These are phyloP conservation scores for Nitzschia sp. DNA, from an alignment of 108 stramenopile species.

Conservation along the genomic window DNA sequence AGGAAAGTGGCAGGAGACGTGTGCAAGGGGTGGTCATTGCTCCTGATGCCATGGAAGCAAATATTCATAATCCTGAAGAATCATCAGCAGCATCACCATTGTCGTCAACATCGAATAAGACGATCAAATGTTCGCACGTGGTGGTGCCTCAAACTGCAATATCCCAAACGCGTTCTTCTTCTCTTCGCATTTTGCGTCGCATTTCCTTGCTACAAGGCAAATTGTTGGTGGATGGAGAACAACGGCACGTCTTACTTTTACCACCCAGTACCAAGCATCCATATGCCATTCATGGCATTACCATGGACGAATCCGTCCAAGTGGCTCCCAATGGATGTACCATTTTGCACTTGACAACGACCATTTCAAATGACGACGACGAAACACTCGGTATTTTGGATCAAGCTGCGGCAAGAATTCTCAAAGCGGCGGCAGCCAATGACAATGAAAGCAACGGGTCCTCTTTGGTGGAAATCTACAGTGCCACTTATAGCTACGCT, in stretches of 20 bases:
- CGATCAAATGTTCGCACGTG: conserved; percentile 54
- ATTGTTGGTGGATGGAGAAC: conserved; percentile 45
- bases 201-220: conserved; percentile 10
- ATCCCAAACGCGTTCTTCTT: background rate
- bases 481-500: conserved; percentile 36
- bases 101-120: conserved; percentile 36
- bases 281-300: conserved; percentile 64
- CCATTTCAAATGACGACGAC: conserved; percentile 18
- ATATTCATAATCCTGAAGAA: background rate
- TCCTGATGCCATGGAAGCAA: conserved; percentile 24
- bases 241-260: conserved; percentile 68
- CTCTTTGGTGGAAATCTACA: conserved; percentile 44
- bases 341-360: conserved; percentile 70
- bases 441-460: too few relatives aligned
- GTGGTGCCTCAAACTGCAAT: conserved; percentile 53
- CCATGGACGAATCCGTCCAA: conserved; percentile 60
- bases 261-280: conserved; percentile 58
- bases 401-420: conserved; percentile 24
- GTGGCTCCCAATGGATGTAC: conserved; percentile 62
- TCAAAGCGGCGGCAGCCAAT: conserved; percentile 4
- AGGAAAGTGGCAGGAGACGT: conserved; percentile 13
- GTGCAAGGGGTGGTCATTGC: conserved; percentile 35
- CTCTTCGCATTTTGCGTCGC: conserved; percentile 16
- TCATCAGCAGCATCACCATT: background rate
- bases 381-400: conserved; percentile 30